These are phyloP conservation scores for Plantago ovata DNA, from an alignment of 257 asterid species.

Conservation along the genomic window DNA sequence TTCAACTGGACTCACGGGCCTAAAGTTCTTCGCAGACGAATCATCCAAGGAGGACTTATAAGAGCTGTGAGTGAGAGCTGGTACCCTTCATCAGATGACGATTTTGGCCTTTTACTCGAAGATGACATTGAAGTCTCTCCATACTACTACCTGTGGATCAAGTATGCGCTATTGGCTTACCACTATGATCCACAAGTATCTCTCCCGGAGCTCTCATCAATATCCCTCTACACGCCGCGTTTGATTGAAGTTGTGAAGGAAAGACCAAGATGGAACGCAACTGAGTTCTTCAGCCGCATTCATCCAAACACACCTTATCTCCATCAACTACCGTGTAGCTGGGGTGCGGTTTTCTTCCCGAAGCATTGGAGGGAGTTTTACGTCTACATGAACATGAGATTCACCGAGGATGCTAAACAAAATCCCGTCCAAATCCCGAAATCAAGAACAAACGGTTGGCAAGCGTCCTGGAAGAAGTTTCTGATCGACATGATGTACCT, in stretches of 20 bases:
- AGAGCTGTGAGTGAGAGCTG: constrained; percentile 94
- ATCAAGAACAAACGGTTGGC: constrained; percentile 98
- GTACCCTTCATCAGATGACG: constrained; percentile 88
- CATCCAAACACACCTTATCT: constrained; percentile 96
- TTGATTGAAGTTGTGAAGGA: constrained; percentile 91
- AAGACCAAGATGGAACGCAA: constrained; percentile 91
- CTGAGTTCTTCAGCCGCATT: constrained; percentile 58
- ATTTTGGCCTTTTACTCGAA: constrained; percentile 78
- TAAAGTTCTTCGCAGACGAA: constrained; percentile 62
- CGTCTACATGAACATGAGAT: constrained; percentile 92
- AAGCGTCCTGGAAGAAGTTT: constrained; percentile 97
- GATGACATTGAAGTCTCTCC: constrained; percentile 97
- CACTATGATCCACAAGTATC: constrained; percentile 88
- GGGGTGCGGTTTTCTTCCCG: constrained; percentile 97
- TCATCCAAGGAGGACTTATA: constrained; percentile 91
- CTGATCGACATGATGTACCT: constrained; percentile 92
- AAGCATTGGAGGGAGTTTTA: constrained; percentile 94
- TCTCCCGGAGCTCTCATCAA: constrained; percentile 79
- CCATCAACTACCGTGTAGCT: constrained; percentile 90
- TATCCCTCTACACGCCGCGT: constrained; percentile 89
- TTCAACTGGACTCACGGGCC: constrained; percentile 90
- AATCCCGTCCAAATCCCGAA: constrained; percentile 93
- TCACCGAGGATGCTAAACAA: constrained; percentile 73
- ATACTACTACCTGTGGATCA: constrained; percentile 86
- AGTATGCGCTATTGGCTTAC: constrained; percentile 70